A percentile compares a stretch with the other conserved stretches of the same genome.
Conservation (phyloP, 257 asterid genomes). For the Avicennia marina region DNA sequence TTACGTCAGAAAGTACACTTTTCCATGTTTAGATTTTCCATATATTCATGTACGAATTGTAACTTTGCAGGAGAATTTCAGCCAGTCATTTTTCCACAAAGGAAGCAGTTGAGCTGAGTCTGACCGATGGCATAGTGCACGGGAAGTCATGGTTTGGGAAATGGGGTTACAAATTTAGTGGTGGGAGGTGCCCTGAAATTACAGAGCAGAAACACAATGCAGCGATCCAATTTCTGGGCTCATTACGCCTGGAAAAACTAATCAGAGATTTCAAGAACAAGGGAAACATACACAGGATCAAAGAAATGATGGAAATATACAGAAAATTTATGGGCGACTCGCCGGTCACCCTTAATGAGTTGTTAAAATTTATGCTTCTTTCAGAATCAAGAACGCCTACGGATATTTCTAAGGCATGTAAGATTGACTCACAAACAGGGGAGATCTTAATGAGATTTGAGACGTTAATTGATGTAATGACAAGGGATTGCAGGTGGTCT, state of each 20-base stretch:
- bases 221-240: slow-evolving; percentile 39
- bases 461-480: slow-evolving; percentile 40
- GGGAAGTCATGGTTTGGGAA: slow-evolving; percentile 52
- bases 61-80: slow-evolving; percentile 51
- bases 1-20: not conserved
- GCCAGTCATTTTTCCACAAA: slow-evolving; percentile 33
- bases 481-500: slow-evolving; percentile 67
- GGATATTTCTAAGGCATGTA: slow-evolving; percentile 9
- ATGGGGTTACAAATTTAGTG: slow-evolving; percentile 60
- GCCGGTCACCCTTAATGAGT: slow-evolving; percentile 46
- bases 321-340: slow-evolving; percentile 39
- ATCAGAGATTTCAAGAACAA: slow-evolving; percentile 33
- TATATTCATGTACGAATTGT: not conserved
- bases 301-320: slow-evolving; percentile 35
- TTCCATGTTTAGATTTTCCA: not conserved
- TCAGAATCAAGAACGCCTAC: slow-evolving; percentile 24
- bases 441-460: slow-evolving; percentile 32
- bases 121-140: slow-evolving; percentile 49
- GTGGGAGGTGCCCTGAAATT: slow-evolving; percentile 33
- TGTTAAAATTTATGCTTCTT: slow-evolving; percentile 51
- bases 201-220: slow-evolving; percentile 32
- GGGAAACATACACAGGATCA: slow-evolving; percentile 29
- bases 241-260: slow-evolving; percentile 40
- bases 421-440: slow-evolving; percentile 13
- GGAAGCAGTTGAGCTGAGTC: slow-evolving; percentile 38